phyloP scores from a whole-genome alignment of 1,284 basidiomycete species.

The Rhodofomes roseus region DNA sequence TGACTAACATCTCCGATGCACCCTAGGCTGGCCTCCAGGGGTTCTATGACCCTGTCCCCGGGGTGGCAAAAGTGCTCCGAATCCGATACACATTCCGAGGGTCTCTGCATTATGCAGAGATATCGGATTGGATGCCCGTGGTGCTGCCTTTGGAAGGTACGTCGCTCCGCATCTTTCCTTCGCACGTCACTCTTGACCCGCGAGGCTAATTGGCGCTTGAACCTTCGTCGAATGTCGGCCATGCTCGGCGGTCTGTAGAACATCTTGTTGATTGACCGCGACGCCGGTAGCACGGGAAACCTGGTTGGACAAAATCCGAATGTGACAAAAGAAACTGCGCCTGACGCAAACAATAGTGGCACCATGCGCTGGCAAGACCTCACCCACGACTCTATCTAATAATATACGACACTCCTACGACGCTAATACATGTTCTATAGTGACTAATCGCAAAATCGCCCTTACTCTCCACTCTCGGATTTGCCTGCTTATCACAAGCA shows the following conservation, averaged over 20 bases:
- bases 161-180: slow-evolving; percentile 21
- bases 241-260: slow-evolving; percentile 1
- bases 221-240: slow-evolving; percentile 9
- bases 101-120: slow-evolving; percentile 69
- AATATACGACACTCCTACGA: slow-evolving; percentile 2
- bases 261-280: slow-evolving; percentile 9
- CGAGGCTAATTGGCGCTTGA: slow-evolving; percentile 6
- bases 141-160: slow-evolving; percentile 76
- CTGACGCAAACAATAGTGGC: background rate
- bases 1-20: background rate
- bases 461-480: background rate
- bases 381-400: background rate
- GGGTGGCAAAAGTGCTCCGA: slow-evolving; percentile 59
- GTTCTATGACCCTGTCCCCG: slow-evolving; percentile 74
- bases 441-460: background rate
- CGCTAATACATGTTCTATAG: background rate
- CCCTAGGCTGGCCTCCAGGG: slow-evolving; percentile 63
- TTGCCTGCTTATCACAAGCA: background rate
- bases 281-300: background rate
- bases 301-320: background rate
- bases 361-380: background rate
- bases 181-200: slow-evolving; percentile 1
- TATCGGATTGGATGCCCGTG: slow-evolving; percentile 67
- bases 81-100: slow-evolving; percentile 80
- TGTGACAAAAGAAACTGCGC: background rate